These are phyloP conservation scores for Erythrophleum fordii DNA, from an alignment of 306 rosid species.

Conservation along the genomic window DNA sequence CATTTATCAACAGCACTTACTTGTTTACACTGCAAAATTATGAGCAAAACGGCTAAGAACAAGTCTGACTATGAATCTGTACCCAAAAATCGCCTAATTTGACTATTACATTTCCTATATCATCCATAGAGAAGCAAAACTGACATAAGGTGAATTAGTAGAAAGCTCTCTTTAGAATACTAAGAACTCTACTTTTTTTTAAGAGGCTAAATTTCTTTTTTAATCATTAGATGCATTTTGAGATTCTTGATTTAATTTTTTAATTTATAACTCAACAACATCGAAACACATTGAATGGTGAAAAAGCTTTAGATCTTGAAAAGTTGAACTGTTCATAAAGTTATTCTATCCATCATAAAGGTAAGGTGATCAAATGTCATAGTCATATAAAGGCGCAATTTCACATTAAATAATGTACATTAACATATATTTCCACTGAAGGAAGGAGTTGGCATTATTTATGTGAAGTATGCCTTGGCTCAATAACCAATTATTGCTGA, in stretches of 20 bases:
- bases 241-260: not conserved
- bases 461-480: conserved; percentile 96
- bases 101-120: not conserved
- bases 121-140: not conserved
- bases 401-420: conserved; percentile 12
- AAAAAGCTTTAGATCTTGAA: not conserved
- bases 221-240: not conserved
- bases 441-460: conserved; percentile 36
- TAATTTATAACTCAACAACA: not conserved
- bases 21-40: conserved; percentile 5
- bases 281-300: not conserved
- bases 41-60: conserved; percentile 12
- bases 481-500: conserved; percentile 86
- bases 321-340: too few relatives aligned
- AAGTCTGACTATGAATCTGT: conserved; percentile 8
- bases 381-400: conserved; percentile 7
- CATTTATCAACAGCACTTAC: conserved; percentile 21
- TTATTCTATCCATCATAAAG: not conserved
- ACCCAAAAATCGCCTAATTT: not conserved
- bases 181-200: not conserved
- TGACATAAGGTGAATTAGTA: not conserved
- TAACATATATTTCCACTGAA: not conserved
- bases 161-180: not conserved
- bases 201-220: too few relatives aligned
- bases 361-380: conserved; percentile 6